Evolutionary conservation across 2,329 filamentous ascomycete genomes (phyloP).

Genomic region (Calcarisporium arbuscula): DNA sequence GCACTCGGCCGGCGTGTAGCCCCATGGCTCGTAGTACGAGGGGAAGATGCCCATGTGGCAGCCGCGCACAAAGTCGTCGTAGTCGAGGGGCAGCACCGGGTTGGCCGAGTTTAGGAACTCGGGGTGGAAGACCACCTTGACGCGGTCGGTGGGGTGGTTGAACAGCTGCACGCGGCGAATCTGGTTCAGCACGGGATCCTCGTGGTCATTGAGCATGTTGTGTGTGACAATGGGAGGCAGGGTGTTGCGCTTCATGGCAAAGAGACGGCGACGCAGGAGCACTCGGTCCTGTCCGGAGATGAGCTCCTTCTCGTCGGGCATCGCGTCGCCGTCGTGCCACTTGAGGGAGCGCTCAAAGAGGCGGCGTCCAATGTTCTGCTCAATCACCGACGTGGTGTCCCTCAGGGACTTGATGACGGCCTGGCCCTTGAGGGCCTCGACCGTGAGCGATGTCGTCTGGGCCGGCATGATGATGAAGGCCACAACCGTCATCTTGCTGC

Average conservation of each 20-base stretch:
- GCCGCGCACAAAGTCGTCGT: constrained; percentile 96
- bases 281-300: constrained; percentile 90
- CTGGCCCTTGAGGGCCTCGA: constrained; percentile 93
- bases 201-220: constrained; percentile 93
- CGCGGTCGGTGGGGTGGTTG: constrained; percentile 89
- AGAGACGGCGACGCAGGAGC: constrained; percentile 81
- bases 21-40: constrained; percentile 99
- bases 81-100: constrained; percentile 90
- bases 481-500: constrained; percentile 89
- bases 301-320: constrained; percentile 95
- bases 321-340: constrained; percentile 90
- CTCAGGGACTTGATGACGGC: constrained; percentile 94
- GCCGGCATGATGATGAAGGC: constrained; percentile 99
- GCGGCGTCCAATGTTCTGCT: constrained; percentile 84
- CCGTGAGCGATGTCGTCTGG: constrained; percentile 88
- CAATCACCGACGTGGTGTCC: constrained; percentile 89
- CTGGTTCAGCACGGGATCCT: constrained; percentile 93
- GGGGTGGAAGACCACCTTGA: constrained; percentile 97
- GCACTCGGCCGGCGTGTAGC: constrained; percentile 95
- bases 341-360: constrained; percentile 90
- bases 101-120: constrained; percentile 96
- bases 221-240: constrained; percentile 96
- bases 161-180: constrained; percentile 93
- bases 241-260: constrained; percentile 89
- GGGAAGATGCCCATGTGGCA: constrained; percentile 94